Evolutionary conservation across 805 yeast genomes (phyloP), one percentile per base, ranked within the genome.

Genomic region (Cyberlindnera sargentensis): DNA sequence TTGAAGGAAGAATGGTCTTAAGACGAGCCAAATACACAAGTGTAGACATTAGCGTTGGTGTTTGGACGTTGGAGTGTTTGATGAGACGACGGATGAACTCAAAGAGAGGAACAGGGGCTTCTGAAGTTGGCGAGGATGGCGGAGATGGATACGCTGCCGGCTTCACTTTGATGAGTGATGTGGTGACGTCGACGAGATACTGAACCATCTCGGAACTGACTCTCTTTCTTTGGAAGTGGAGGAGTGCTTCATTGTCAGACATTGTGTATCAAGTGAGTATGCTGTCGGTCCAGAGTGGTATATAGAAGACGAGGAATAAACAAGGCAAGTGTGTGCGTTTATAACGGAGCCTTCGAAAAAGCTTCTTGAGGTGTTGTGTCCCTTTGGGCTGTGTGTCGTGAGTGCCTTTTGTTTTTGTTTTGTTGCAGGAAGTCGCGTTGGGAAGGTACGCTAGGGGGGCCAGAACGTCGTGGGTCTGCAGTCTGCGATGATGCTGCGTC

Each of bases 41-140:
- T 5, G 96, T 76, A 23, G 97, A 82, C 98, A 93, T 91, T 49
- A 91, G 72, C 1, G 98, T 91, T 31, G 97, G 88, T 4, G 96
- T 85, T 65, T 89, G 96, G 35, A 91, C 98, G 61, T 90, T 89
- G 6, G 97, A 87, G 56, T 84, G 80, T 43, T 71, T 71, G 53
- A 91, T 81, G 48, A 91, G 68, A 27, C 73, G 76, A 47, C 79
- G 73, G 52, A 93, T 90, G 68, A 93, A 91, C 25, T 65, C 65
- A 36, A 67, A 66, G 37, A 87, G 68, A 0, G 81, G 60, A 3
- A 51, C 51, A 4, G 41, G 42, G 7, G 8, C 15, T 26, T 31
- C 34, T 20, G 40, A 43, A 27, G 48, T 45, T 37, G 73, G 72
- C 4, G 69, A 66, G 23, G 58, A 36, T 31, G 71, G 75, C 35